Percentiles rank a stretch among this genome's conserved stretches.
Evolutionary conservation across 2,329 filamentous ascomycete genomes (phyloP).

Genomic region (Ophiosphaerella narmari): DNA sequence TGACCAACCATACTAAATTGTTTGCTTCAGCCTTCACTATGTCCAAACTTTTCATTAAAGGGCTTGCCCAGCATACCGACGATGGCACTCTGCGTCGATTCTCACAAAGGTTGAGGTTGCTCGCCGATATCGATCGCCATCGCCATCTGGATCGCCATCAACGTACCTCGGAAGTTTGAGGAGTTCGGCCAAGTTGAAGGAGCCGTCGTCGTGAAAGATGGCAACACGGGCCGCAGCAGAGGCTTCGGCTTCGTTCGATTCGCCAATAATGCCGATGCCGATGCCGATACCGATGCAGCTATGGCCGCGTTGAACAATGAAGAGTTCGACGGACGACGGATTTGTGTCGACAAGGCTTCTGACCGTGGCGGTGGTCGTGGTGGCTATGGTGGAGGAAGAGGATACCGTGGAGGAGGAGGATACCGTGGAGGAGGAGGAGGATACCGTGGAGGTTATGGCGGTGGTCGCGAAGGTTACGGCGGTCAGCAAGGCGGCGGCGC

Average conservation of each 20-base stretch:
- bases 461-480: constrained; percentile 32
- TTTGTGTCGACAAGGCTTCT: constrained; percentile 94
- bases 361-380: constrained; percentile 65
- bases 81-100: constrained; percentile 81
- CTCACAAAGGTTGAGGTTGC: too few species aligned
- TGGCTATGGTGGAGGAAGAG: constrained; percentile 36
- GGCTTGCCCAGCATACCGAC: constrained; percentile 98
- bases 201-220: constrained; percentile 97
- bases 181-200: constrained; percentile 90
- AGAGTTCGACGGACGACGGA: constrained; percentile 94
- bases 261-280: constrained; percentile 73
- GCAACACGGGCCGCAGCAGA: constrained; percentile 93
- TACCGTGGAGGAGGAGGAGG: too few species aligned
- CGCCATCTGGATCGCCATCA: too few species aligned
- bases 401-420: too few species aligned
- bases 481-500: constrained; percentile 30
- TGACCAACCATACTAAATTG: constrained; percentile 41
- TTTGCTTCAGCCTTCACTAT: constrained; percentile 57
- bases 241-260: constrained; percentile 98
- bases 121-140: too few species aligned
- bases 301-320: constrained; percentile 83
- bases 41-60: constrained; percentile 96
- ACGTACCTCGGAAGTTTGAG: constrained; percentile 95
- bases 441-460: constrained; percentile 31
- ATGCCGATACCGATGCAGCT: too few species aligned